Conservation (phyloP, 495 filamentous ascomycete genomes). For the Annulohypoxylon stygium region DNA sequence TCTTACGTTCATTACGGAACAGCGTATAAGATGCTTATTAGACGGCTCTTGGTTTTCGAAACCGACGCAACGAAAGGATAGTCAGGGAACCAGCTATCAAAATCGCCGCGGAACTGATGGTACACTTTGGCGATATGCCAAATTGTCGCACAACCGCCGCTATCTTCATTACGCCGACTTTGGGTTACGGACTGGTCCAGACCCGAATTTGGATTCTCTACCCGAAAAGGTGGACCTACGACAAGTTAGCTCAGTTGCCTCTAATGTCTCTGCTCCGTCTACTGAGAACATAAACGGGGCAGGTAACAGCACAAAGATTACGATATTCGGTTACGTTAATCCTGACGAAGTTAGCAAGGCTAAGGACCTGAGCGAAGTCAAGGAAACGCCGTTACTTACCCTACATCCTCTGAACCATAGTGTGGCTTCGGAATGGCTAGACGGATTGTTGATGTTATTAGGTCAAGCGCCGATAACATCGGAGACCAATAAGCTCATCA, state of each 20-base stretch:
- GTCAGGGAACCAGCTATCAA: conserved; percentile 51
- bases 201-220: conserved; percentile 80
- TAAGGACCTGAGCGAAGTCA: conserved; percentile 55
- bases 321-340: conserved; percentile 80
- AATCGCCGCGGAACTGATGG: conserved; percentile 57
- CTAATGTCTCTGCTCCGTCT: conserved; percentile 79
- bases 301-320: conserved; percentile 84
- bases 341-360: conserved; percentile 47
- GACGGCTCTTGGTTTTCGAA: conserved; percentile 92
- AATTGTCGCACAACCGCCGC: conserved; percentile 90
- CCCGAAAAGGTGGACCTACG: conserved; percentile 88
- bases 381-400: conserved; percentile 75
- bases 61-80: conserved; percentile 57
- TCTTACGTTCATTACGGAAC: conserved; percentile 95
- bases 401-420: conserved; percentile 86
- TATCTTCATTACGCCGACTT: conserved; percentile 95
- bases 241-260: conserved; percentile 91
- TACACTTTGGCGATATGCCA: conserved; percentile 81
- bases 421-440: conserved; percentile 94
- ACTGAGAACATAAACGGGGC: conserved; percentile 63
- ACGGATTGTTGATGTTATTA: conserved; percentile 94
- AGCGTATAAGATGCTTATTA: conserved; percentile 91
- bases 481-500: conserved; percentile 90
- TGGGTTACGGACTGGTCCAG: conserved; percentile 68
- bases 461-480: conserved; percentile 97